Evolutionary conservation across 805 yeast species (phyloP), one percentile per base, ranked within the genome.

Genomic region (Ogataea henricii): DNA sequence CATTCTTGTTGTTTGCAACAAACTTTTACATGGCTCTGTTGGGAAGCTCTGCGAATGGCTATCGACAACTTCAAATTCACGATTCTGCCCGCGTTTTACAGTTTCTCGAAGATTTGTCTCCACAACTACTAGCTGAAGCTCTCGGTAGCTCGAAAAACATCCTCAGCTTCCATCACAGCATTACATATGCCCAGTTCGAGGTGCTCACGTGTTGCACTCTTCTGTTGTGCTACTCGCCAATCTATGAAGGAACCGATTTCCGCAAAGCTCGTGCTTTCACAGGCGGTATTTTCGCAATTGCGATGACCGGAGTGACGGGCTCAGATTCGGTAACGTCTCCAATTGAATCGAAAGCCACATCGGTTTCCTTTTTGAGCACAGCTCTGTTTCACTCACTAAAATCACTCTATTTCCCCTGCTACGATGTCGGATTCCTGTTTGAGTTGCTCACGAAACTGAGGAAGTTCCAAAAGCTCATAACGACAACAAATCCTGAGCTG

Each of bases 251-350:
- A 9, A 29, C 30, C 20, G 52, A 52, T 13, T 33, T 52, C 2
- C 41, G 27, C 26, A 35, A 37, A 23, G 46, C 46, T 14, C 43
- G 42, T n/a, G 40, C 48, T 3, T 51, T 56, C 25, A 42, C 55
- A 6, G 45, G 49, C 7, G 62, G 62, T 1, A 26, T 54, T 10
- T 54, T 49, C 51, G 62, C 60, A 3, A 39, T 58, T 13, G 53
- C 57, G 2, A 23, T 49, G 13, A 47, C 46, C 17, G 56, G 53
- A 3, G 42, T 39, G 23, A 40, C 48, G 18, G 33, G 46, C 8
- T 35, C 48, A 3, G 40, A 46, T 6, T 23, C 45, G 4, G 32
- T 17, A 7, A 13, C 30, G 3, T 35, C 35, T 10, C 40, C 43
- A 29, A 34, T 33, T 41, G 47, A 44, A 16, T 39, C 43, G 5